phyloP scores from a whole-genome alignment of 768 basidiomycete genomes.

The Boletus tomentosulus region DNA sequence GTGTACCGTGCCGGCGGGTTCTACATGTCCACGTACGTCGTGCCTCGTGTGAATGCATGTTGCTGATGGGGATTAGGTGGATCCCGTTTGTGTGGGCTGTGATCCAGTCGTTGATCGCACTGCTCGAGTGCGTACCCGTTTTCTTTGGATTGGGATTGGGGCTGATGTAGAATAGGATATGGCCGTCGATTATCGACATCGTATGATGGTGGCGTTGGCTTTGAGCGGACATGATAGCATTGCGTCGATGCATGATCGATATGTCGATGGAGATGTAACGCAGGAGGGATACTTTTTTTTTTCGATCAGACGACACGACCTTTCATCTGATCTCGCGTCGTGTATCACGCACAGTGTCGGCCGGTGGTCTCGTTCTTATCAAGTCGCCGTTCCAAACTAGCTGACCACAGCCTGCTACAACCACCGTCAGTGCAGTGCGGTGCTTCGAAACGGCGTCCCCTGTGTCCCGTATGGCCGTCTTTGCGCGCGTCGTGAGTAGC shows the following conservation, averaged over 20 bases:
- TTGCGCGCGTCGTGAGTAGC: not conserved
- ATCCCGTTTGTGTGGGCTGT: conserved; percentile 41
- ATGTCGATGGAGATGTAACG: too few species aligned
- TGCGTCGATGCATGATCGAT: too few species aligned
- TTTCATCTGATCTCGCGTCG: not conserved
- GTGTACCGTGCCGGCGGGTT: conserved; percentile 37
- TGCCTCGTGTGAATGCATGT: too few species aligned
- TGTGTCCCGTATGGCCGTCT: not conserved
- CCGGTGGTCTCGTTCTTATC: not conserved
- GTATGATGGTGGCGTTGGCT: conserved; percentile 21
- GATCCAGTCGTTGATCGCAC: conserved; percentile 37
- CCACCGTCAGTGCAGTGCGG: not conserved
- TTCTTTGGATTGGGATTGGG: not conserved
- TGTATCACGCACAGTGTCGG: not conserved
- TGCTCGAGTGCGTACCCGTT: conserved; percentile 33
- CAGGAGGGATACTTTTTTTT: not conserved
- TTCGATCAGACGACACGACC: not conserved
- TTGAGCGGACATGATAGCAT: not conserved
- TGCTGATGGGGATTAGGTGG: conserved; percentile 29
- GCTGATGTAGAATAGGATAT: conserved; percentile 30
- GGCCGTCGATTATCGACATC: conserved; percentile 42
- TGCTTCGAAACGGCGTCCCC: not conserved
- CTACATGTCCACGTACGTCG: conserved; percentile 35
- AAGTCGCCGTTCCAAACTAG: conserved; percentile 1
- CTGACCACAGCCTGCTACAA: not conserved